Conservation (phyloP, 257 asterid genomes). For the Solanum rostratum region DNA sequence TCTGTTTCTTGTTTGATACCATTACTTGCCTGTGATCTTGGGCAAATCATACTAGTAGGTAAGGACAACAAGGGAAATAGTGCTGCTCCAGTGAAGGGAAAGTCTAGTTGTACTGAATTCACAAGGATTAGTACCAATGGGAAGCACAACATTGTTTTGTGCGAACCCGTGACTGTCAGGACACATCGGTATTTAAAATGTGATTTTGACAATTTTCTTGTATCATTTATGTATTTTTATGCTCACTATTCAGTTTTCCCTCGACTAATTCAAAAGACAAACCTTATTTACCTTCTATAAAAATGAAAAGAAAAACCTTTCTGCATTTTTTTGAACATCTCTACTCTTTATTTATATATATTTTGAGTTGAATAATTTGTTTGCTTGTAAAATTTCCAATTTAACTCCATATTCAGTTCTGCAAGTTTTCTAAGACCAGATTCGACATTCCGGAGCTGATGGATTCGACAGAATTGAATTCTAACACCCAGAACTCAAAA, state of each 20-base stretch:
- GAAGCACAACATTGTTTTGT: conserved; percentile 64
- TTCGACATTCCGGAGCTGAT: too few species aligned
- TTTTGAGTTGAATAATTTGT: not conserved
- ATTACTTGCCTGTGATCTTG: not conserved
- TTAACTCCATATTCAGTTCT: too few species aligned
- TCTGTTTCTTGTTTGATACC: not conserved
- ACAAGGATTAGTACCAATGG: conserved; percentile 78
- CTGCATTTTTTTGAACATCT: not conserved
- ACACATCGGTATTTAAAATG: conserved; percentile 64
- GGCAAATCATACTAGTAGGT: conserved; percentile 29
- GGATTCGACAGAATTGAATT: too few species aligned
- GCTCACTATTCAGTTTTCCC: not conserved
- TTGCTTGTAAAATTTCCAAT: too few species aligned
- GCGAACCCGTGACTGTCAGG: conserved; percentile 89
- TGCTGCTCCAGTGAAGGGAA: conserved; percentile 41
- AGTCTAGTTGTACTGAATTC: conserved; percentile 81
- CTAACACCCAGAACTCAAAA: too few species aligned
- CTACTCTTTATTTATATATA: not conserved
- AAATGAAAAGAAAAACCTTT: not conserved
- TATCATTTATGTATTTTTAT: not conserved
- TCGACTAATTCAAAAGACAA: not conserved
- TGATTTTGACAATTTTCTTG: not conserved
- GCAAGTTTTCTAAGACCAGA: too few species aligned
- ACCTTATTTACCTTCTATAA: not conserved
- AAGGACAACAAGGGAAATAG: conserved; percentile 18